These are phyloP conservation scores for Mycena capillaripes DNA, from an alignment of 768 basidiomycete genomes.

Conservation along the genomic window DNA sequence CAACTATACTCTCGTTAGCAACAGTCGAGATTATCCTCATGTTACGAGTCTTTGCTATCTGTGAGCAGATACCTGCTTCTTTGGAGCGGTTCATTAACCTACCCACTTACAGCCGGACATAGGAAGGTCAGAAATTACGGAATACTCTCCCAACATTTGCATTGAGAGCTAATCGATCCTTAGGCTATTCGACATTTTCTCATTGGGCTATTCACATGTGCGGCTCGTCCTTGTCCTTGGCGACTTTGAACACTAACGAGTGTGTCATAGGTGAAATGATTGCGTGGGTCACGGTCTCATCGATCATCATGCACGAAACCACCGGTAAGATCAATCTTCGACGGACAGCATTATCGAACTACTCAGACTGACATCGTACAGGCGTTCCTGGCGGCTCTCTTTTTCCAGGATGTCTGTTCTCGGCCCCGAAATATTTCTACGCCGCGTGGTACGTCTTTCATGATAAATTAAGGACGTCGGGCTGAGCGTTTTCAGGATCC, in stretches of 20 bases:
- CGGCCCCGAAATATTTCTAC: constrained; percentile 36
- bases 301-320: constrained; percentile 14
- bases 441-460: constrained; percentile 35
- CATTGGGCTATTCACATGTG: background rate
- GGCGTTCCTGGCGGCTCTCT: constrained; percentile 25
- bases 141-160: no score
- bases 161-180: background rate
- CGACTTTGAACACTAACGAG: background rate
- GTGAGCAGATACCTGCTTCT: constrained; percentile 30
- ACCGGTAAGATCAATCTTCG: background rate
- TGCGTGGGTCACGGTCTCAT: constrained; percentile 20
- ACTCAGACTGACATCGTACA: background rate
- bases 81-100: background rate
- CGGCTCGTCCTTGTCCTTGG: background rate
- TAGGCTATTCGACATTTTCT: background rate
- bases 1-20: constrained; percentile 37
- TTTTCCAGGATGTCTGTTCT: constrained; percentile 38
- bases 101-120: constrained; percentile 27
- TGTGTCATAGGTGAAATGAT: background rate
- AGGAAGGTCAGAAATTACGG: background rate
- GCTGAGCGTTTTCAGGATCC: constrained; percentile 34
- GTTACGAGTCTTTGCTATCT: constrained; percentile 41
- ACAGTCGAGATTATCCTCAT: constrained; percentile 44
- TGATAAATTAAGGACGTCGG: background rate
- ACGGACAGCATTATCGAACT: background rate